Base-by-base conservation (phyloP, 768 basidiomycete species). In the Psilocybe cyanescens region DNA sequence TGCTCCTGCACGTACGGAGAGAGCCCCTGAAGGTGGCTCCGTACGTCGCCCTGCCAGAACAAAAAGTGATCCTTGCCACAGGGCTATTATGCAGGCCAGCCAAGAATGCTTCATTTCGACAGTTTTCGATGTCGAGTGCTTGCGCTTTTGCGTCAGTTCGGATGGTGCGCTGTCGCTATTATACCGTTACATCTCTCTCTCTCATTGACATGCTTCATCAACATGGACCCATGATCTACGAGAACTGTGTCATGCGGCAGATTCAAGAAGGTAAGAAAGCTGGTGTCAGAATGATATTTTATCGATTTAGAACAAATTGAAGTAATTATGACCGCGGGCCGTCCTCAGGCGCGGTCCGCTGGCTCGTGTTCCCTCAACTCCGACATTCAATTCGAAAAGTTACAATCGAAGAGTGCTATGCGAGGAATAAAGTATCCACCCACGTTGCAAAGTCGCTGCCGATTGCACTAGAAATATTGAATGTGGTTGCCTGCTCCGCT, bases 361-460 rank as follows among this genome's bases (percentile, higher is more conserved):
- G 33, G 33, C 6, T 35, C 7, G 33, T 35, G 33, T 11, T 11
- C 33, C 11, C 11, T 35, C 33, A 35, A 35, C 33, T 35, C 0
- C 11, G 33, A 35, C 6, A 35, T 35, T 35, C 7, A 4, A 35
- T 7, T 11, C 33, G 33, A 35, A 35, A 35, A 35, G 24, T 24
- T 35, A 35, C 33, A 35, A 53, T 17, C 16, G 33, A 45, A 56
- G 16, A 35, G 33, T 28, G 16, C 35, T 16, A 45, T 11, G 49
- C 49, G 9, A 78, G 55, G 67, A 81, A 82, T 4, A 73, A 61
- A 7, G 69, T 62, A 65, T 83, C 81, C 6, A 83, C 81, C 81
- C 82, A 83, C 28, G 58, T 74, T 11, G 75, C 71, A 60, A 72
- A 83, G 64, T 81, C 79, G 62, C 74, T 77, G 9, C 82, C 81